Evolutionary conservation across 108 stramenopile genomes (phyloP), one percentile per base, ranked within the genome.

Genomic region (Skeletonema marinoi): DNA sequence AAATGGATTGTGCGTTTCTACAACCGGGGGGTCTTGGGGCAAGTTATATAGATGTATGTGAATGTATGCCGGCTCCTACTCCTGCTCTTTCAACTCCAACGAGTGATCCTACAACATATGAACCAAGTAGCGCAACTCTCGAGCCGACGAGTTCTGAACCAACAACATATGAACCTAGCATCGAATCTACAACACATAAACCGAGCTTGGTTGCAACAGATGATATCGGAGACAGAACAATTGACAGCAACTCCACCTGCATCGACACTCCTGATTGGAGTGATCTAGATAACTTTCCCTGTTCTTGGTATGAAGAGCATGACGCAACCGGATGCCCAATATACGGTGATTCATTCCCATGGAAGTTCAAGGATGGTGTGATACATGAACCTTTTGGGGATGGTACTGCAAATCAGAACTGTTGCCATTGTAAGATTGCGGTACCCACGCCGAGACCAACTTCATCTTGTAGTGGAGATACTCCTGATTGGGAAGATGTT

Each of bases 201-300:
- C 19, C 50, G 14, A 51, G 50, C 17, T 21, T 14, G 12, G 19
- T 21, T 51, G 5, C n/a, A 51, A 51, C 17, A 19, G 50, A 17
- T 21, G 44, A 46, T 46, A 46, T 3, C 14, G n/a, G 6, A 51
- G 7, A 6, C 19, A 19, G 6, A 36, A 17, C 19, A 25, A 25
- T 25, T 25, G 25, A 25, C 25, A 25, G 0, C 25, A 1, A 21
- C 19, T 51, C 19, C n/a, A 51, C 50, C 1, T 51, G 50, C 3
- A 51, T 51, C 50, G 50, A 63, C 62, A 63, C 62, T 33, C 62
- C 62, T n/a, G 39, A 17, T 4, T 63, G 62, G 62, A 31, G 29
- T 16, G 62, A 63, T 63, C n/a, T 21, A 7, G 38, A 63, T 36
- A 8, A 36, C 62, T 33, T 39, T 21, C 4, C 32, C 1, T 63